A percentile compares a stretch with the other conserved stretches of the same genome.
phyloP scores from a whole-genome alignment of 768 basidiomycete genomes.

The Amanita pallidorosea region DNA sequence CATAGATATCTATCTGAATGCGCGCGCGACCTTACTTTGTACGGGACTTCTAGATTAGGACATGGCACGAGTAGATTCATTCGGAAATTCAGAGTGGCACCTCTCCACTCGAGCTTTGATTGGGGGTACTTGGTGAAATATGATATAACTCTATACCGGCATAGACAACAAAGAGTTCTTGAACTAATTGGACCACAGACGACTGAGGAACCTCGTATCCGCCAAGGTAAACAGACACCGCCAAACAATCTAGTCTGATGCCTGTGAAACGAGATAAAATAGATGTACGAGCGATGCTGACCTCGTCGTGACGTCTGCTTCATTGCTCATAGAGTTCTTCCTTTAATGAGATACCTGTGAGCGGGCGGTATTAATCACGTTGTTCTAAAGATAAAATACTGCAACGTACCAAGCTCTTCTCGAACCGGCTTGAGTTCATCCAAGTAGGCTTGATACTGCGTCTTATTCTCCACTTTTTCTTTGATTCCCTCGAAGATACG shows the following conservation, averaged over 20 bases:
- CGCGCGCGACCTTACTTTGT: too few relatives aligned
- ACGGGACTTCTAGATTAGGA: too few relatives aligned
- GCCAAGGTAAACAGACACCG: too few relatives aligned
- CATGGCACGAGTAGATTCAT: too few relatives aligned
- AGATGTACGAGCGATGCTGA: background rate
- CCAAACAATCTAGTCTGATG: background rate
- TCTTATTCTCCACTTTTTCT: slow-evolving; percentile 97
- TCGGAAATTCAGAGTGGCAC: too few relatives aligned
- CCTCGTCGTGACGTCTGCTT: background rate
- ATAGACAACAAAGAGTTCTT: too few relatives aligned
- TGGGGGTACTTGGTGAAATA: too few relatives aligned
- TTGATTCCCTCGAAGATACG: slow-evolving; percentile 91
- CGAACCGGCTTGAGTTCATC: slow-evolving; percentile 81
- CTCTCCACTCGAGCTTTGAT: too few relatives aligned
- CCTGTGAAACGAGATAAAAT: background rate
- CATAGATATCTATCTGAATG: too few relatives aligned
- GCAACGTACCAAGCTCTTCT: slow-evolving; percentile 76
- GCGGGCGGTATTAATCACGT: background rate
- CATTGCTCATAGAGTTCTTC: slow-evolving; percentile 34
- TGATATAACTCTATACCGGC: too few relatives aligned
- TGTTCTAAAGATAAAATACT: background rate
- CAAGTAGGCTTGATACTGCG: slow-evolving; percentile 90
- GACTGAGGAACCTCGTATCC: too few relatives aligned
- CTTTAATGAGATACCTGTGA: slow-evolving; percentile 27
- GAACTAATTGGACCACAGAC: too few relatives aligned